Evolutionary conservation across 768 basidiomycete genomes (phyloP).

Genomic region (Porpolomopsis calyptriformis): DNA sequence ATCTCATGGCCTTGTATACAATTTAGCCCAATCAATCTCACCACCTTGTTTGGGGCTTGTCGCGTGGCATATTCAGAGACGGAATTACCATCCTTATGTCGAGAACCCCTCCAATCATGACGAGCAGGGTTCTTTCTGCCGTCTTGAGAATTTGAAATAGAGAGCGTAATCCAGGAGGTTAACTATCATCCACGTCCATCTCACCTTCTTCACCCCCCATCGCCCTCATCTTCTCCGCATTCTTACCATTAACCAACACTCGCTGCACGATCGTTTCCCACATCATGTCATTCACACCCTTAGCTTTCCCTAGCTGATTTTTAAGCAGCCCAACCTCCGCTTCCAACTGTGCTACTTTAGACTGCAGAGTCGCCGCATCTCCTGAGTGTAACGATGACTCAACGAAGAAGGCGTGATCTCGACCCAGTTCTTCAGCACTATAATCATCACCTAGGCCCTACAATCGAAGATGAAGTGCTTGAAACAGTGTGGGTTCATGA

Average conservation of each 20-base stretch:
- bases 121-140: too few species aligned
- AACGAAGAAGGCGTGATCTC: constrained; percentile 59
- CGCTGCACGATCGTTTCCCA: constrained; percentile 79
- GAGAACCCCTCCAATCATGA: too few species aligned
- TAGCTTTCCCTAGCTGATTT: constrained; percentile 70
- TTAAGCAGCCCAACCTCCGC: constrained; percentile 55
- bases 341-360: constrained; percentile 59
- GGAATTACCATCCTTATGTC: too few species aligned
- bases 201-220: constrained; percentile 11
- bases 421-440: constrained; percentile 42
- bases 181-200: constrained; percentile 14
- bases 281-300: constrained; percentile 88
- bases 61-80: too few species aligned
- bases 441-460: constrained; percentile 29
- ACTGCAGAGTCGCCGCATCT: constrained; percentile 31
- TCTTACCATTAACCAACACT: constrained; percentile 33
- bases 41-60: too few species aligned
- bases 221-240: constrained; percentile 22
- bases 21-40: too few species aligned
- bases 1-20: too few species aligned
- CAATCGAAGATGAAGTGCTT: too few species aligned
- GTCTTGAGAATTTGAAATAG: too few species aligned
- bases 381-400: constrained; percentile 25
- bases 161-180: too few species aligned
- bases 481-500: too few species aligned